Conservation (phyloP, 2,329 filamentous ascomycete species). For the Ophiostoma perfectum region DNA sequence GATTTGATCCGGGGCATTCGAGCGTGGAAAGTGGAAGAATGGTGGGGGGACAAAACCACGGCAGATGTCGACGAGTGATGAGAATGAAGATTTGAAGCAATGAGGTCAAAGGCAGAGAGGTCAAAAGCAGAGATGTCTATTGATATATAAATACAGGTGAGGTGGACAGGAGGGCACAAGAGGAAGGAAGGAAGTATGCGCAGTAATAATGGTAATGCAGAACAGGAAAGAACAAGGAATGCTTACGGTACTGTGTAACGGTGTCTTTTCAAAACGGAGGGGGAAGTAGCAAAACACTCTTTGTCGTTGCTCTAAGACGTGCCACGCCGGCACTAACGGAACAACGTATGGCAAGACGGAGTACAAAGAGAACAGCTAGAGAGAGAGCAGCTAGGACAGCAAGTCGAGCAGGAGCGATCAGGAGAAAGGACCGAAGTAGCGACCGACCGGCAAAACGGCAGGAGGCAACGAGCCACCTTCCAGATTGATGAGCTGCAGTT, state of each 20-base stretch:
- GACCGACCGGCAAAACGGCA: too few relatives aligned
- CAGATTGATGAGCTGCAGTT: too few relatives aligned
- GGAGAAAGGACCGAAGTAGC: too few relatives aligned
- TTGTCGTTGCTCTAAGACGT: not conserved
- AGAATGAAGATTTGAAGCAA: not conserved
- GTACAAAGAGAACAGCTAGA: not conserved
- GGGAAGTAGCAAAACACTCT: not conserved
- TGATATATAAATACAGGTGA: too few relatives aligned
- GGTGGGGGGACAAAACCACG: not conserved
- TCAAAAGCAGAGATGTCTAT: not conserved
- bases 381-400: not conserved
- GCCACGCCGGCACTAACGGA: not conserved
- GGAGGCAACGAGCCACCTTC: too few relatives aligned
- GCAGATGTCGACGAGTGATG: not conserved
- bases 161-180: not conserved
- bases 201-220: not conserved
- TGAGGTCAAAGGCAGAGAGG: not conserved
- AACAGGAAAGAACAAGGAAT: not conserved
- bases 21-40: conserved; percentile 16
- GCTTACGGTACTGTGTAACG: not conserved
- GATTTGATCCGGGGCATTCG: not conserved
- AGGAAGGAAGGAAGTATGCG: not conserved
- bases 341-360: not conserved
- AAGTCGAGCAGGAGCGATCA: not conserved
- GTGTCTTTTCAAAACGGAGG: not conserved